Evolutionary conservation across 768 basidiomycete genomes (phyloP).

Genomic region (Daedaleopsis nitida): DNA sequence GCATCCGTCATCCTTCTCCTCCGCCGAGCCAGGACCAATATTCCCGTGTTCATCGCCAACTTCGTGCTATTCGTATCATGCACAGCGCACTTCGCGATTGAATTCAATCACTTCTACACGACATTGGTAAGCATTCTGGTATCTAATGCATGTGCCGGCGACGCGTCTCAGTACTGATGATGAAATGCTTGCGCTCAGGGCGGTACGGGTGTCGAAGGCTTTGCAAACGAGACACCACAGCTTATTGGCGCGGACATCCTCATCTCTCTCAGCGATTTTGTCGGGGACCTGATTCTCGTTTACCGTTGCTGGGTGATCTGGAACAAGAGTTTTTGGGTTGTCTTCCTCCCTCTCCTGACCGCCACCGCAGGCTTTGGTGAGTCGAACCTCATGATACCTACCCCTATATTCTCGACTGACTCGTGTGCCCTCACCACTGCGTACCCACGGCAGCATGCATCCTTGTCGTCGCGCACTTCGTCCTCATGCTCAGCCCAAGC

Average conservation of each 20-base stretch:
- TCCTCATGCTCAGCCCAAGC: conserved; percentile 31
- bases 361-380: conserved; percentile 38
- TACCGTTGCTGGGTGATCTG: conserved; percentile 49
- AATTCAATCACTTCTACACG: conserved; percentile 39
- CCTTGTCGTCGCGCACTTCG: conserved; percentile 30
- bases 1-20: conserved; percentile 30
- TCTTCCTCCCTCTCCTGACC: conserved; percentile 37
- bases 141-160: no score
- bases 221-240: conserved; percentile 33
- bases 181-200: conserved; percentile 17
- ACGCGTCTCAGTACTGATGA: not conserved
- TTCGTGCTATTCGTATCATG: conserved; percentile 35
- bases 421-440: not conserved
- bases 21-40: conserved; percentile 13
- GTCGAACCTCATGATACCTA: conserved; percentile 6
- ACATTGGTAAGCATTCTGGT: conserved; percentile 30
- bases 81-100: conserved; percentile 35
- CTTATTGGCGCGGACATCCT: conserved; percentile 38
- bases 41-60: conserved; percentile 33
- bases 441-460: conserved; percentile 34
- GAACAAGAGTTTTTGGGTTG: conserved; percentile 35
- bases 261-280: conserved; percentile 38
- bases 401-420: conserved; percentile 1
- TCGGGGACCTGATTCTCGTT: conserved; percentile 38
- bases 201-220: conserved; percentile 29